Evolutionary conservation across 2,329 filamentous ascomycete genomes (phyloP).

Genomic region (Drechslerella coelobrocha): DNA sequence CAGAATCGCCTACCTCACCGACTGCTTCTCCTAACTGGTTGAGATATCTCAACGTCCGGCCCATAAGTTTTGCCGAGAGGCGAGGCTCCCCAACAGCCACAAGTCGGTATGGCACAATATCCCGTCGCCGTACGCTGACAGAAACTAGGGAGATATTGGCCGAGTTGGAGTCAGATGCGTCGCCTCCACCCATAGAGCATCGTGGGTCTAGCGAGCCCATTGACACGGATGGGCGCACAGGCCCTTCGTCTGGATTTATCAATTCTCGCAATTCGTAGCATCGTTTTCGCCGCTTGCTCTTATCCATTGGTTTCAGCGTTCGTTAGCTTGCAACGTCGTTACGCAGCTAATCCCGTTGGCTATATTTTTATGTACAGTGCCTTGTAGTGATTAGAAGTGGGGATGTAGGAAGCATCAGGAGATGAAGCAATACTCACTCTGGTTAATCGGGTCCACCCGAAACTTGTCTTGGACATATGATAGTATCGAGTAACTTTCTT

Average conservation of each 20-base stretch:
- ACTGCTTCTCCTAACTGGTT: constrained; percentile 18
- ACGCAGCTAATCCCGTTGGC: background rate
- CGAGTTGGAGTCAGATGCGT: constrained; percentile 38
- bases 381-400: too few species aligned
- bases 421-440: too few species aligned
- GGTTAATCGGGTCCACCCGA: too few species aligned
- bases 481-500: too few species aligned
- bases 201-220: background rate
- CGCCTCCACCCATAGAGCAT: constrained; percentile 10
- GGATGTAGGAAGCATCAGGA: too few species aligned
- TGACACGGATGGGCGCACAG: background rate
- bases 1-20: constrained; percentile 16
- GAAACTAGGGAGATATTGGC: constrained; percentile 42
- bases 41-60: constrained; percentile 26
- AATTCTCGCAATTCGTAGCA: background rate
- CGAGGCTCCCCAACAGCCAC: constrained; percentile 17
- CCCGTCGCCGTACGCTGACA: constrained; percentile 38
- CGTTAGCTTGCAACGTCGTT: background rate
- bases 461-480: too few species aligned
- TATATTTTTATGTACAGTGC: too few species aligned
- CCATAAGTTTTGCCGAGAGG: constrained; percentile 13
- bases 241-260: background rate
- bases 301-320: background rate
- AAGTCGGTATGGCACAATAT: constrained; percentile 27
- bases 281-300: background rate